Evolutionary conservation across 2,329 filamentous ascomycete species (phyloP), one percentile per base, ranked within the genome.

Genomic region (Penicillium italicum): DNA sequence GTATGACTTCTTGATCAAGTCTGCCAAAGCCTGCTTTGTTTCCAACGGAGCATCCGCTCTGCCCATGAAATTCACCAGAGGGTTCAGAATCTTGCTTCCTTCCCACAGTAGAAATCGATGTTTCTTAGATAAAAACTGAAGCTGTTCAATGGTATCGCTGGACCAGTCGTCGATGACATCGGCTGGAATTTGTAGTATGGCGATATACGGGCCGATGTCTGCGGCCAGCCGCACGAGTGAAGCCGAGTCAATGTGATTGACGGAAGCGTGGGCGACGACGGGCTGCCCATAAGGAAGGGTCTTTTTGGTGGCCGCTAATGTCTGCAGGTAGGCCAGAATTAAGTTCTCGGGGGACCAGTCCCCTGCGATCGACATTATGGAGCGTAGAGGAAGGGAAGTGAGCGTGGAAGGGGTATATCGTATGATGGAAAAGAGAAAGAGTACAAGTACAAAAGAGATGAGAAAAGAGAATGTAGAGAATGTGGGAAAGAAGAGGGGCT

Each of bases 161-260:
- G 77, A 79, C 77, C 83, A 86, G 69, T 86, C 83, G 59, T 80
- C 77, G 62, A 86, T 80, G 50, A 83, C 83, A 69, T 86, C 83
- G 53, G 81, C 82, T 65, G 85, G 82, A 5, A 84, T 82, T 69
- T 85, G 83, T 53, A 86, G 74, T 28, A 85, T 70, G 61, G 81
- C 83, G 55, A 86, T 85, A 58, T 80, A 78, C 61, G 85, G 82
- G 56, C 84, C 83, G 16, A 85, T 76, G 34, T 84, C 78, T 59
- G 83, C 79, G 30, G 82, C 82, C 10, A 86, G 72, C 41, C 76
- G 74, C 18, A 86, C 69, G 18, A 86, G 76, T 61, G 82, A 76
- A 49, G 78, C 76, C 11, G 82, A 82, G 45, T 77, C 83, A 46
- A 78, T 79, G 57, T 85, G 80, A 60, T 82, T 81, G 54, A 82